These are phyloP conservation scores for Drosera spatulata DNA, from an alignment of 179 eudicot genomes.

Conservation along the genomic window DNA sequence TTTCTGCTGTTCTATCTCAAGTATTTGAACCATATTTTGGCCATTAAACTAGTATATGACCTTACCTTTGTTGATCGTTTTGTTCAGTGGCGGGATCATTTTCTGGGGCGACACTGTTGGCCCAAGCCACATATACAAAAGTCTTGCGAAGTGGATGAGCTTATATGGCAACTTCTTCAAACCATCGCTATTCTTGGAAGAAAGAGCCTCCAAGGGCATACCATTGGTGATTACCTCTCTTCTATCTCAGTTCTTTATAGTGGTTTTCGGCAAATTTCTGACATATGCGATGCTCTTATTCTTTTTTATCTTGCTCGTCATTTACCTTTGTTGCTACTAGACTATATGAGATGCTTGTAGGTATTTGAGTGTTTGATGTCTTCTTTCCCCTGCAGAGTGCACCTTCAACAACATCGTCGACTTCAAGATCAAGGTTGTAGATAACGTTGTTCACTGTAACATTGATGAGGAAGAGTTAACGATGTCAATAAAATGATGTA, in stretches of 20 bases:
- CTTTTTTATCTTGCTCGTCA: neutral
- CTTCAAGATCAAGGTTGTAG: slow-evolving; percentile 58
- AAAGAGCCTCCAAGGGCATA: slow-evolving; percentile 70
- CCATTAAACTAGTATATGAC: neutral
- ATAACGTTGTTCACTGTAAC: neutral
- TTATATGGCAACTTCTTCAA: slow-evolving; percentile 65
- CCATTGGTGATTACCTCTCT: slow-evolving; percentile 38
- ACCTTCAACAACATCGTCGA: slow-evolving; percentile 33
- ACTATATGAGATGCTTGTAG: neutral
- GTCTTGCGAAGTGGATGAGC: slow-evolving; percentile 71
- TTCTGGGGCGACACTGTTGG: slow-evolving; percentile 94
- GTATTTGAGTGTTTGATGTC: neutral
- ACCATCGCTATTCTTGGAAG: slow-evolving; percentile 84
- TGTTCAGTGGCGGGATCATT: slow-evolving; percentile 81
- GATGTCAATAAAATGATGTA: too few species aligned
- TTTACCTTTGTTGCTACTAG: neutral
- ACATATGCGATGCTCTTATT: neutral
- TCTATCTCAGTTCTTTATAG: neutral
- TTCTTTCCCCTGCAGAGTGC: slow-evolving; percentile 49
- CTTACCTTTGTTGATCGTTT: neutral
- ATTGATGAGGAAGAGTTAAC: neutral
- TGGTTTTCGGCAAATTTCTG: neutral
- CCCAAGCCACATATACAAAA: slow-evolving; percentile 48
- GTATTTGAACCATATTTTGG: too few species aligned
- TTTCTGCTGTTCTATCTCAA: too few species aligned